Conservation (phyloP, 306 rosid genomes). For the Gillenia trifoliata region DNA sequence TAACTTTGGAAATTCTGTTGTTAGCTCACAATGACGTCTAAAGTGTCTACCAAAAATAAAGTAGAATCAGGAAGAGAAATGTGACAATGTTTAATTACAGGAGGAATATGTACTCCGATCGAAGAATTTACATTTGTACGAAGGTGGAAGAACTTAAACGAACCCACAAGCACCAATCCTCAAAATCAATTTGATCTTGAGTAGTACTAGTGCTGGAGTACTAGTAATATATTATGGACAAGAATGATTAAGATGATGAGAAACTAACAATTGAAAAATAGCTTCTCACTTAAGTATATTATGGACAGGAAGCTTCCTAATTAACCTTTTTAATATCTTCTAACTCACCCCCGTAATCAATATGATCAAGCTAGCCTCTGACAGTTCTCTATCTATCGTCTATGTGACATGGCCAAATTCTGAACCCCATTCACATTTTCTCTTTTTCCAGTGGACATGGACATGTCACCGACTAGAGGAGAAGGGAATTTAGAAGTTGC, state of each 20-base stretch:
- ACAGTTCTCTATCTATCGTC: neutral
- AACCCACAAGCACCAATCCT: constrained; percentile 1
- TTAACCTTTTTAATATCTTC: neutral
- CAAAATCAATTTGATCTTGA: constrained; percentile 1
- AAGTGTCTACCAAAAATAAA: neutral
- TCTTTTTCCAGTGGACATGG: neutral
- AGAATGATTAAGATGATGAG: neutral
- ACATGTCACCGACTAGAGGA: neutral
- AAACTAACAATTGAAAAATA: neutral
- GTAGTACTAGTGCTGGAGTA: neutral
- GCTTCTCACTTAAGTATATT: neutral
- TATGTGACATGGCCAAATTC: neutral
- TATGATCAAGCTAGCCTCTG: neutral
- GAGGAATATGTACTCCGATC: neutral
- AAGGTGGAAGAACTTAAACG: neutral
- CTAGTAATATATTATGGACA: neutral
- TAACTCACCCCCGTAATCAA: neutral
- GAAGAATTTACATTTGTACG: neutral
- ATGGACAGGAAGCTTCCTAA: too few relatives aligned
- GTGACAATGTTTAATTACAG: neutral
- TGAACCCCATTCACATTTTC: neutral
- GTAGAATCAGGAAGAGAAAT: neutral
- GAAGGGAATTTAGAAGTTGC: neutral
- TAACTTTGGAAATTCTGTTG: neutral
- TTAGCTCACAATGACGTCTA: too few relatives aligned